These are phyloP conservation scores for Fraxinus excelsior DNA, from an alignment of 257 asterid genomes.

Conservation along the genomic window DNA sequence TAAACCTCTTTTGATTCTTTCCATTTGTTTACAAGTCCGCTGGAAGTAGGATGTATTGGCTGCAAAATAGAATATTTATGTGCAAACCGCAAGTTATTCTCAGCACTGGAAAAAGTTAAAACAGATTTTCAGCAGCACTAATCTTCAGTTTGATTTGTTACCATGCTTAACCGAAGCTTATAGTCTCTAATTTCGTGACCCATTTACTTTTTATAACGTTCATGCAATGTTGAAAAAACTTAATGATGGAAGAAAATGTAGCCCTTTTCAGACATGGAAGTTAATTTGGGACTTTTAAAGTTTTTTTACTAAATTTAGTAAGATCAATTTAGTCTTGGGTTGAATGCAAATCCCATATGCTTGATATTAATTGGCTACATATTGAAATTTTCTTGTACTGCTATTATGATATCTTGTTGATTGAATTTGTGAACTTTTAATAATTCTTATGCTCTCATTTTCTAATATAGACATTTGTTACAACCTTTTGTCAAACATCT, in stretches of 20 bases:
- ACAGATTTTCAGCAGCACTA: not conserved
- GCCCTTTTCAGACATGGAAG: not conserved
- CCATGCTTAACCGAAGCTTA: conserved; percentile 4
- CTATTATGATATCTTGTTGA: not conserved
- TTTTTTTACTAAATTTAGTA: not conserved
- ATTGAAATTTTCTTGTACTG: not conserved
- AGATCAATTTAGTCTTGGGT: conserved; percentile 2
- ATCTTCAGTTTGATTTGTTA: not conserved
- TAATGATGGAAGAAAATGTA: not conserved
- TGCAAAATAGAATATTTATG: not conserved
- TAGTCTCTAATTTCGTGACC: conserved; percentile 10
- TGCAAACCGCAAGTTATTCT: conserved; percentile 14
- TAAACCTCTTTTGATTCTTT: not conserved
- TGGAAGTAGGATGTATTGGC: conserved; percentile 8
- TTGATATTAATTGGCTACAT: conserved; percentile 1
- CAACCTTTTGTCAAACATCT: conserved; percentile 20
- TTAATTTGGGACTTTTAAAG: conserved; percentile 2
- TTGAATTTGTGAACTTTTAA: conserved; percentile 16
- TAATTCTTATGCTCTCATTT: conserved; percentile 9
- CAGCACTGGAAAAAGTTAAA: not conserved
- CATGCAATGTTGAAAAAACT: not conserved
- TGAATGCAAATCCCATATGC: not conserved
- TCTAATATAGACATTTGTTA: not conserved
- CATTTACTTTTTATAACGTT: not conserved
- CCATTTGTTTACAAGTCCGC: not conserved